Evolutionary conservation across 2,329 filamentous ascomycete species (phyloP).

Genomic region (Pyrenophora seminiperda): DNA sequence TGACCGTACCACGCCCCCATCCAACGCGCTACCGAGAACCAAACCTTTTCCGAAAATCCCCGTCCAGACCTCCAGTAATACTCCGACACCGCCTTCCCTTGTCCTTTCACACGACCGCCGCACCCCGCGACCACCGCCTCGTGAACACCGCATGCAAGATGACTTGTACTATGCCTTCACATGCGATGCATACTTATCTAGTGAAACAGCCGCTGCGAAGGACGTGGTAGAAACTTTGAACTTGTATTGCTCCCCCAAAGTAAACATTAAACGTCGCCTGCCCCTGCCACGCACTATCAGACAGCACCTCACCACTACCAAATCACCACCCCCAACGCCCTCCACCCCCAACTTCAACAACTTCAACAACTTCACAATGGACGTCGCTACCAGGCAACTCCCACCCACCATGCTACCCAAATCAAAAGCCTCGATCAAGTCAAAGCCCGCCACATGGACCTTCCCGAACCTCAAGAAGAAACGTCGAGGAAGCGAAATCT

Average conservation of each 20-base stretch:
- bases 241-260: neutral
- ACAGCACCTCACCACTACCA: neutral
- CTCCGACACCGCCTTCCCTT: neutral
- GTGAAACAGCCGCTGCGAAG: slow-evolving; percentile 2
- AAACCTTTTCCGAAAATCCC: slow-evolving; percentile 6
- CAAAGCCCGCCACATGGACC: slow-evolving; percentile 8
- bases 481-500: slow-evolving; percentile 11
- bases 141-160: slow-evolving; percentile 20
- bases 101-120: slow-evolving; percentile 11
- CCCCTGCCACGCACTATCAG: no score
- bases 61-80: slow-evolving; percentile 5
- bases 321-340: slow-evolving; percentile 4
- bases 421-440: neutral
- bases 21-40: neutral
- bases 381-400: no score
- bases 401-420: neutral
- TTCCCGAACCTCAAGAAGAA: slow-evolving; percentile 14
- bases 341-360: neutral
- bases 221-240: slow-evolving; percentile 1
- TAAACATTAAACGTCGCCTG: no score
- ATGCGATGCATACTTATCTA: slow-evolving; percentile 15
- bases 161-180: slow-evolving; percentile 14
- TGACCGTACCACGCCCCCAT: slow-evolving; percentile 20
- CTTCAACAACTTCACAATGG: no score
- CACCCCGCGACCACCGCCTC: slow-evolving; percentile 16